Evolutionary conservation across 1,139 yeast species (phyloP).

Genomic region (Saccharomyces hybrid): DNA sequence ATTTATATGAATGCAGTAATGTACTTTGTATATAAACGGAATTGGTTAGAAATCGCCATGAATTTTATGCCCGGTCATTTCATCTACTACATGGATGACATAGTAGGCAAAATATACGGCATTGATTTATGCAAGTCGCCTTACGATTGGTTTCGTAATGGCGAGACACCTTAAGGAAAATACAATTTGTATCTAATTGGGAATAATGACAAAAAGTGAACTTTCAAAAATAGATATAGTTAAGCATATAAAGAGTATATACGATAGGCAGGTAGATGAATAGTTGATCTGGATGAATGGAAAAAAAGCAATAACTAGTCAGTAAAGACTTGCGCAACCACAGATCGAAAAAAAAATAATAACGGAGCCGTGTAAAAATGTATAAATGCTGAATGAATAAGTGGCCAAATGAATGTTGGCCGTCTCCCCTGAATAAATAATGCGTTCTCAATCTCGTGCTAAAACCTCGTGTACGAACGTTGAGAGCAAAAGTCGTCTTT

Average conservation of each 20-base stretch:
- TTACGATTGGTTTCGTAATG: constrained; percentile 19
- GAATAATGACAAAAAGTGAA: background rate
- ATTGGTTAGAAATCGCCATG: constrained; percentile 19
- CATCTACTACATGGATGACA: constrained; percentile 24
- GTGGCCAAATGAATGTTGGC: background rate
- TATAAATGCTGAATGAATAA: background rate
- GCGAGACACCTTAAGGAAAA: constrained; percentile 2
- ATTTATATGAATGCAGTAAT: constrained; percentile 18
- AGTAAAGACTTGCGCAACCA: background rate
- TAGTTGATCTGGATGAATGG: background rate
- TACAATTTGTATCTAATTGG: background rate
- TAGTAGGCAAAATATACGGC: constrained; percentile 21
- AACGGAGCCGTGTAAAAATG: background rate
- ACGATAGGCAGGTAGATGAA: background rate
- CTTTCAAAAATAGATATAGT: background rate
- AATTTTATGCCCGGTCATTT: constrained; percentile 28
- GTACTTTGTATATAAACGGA: constrained; percentile 15
- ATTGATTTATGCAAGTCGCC: constrained; percentile 26
- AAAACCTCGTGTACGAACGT: constrained; percentile 6
- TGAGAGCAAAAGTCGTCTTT: constrained; percentile 5
- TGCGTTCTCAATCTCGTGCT: constrained; percentile 12
- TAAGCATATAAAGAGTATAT: background rate
- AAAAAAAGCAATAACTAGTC: background rate
- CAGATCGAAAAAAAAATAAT: background rate
- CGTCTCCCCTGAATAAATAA: background rate